Evolutionary conservation across 2,329 filamentous ascomycete species (phyloP), one percentile per base, ranked within the genome.

Genomic region (Periconia sp.): DNA sequence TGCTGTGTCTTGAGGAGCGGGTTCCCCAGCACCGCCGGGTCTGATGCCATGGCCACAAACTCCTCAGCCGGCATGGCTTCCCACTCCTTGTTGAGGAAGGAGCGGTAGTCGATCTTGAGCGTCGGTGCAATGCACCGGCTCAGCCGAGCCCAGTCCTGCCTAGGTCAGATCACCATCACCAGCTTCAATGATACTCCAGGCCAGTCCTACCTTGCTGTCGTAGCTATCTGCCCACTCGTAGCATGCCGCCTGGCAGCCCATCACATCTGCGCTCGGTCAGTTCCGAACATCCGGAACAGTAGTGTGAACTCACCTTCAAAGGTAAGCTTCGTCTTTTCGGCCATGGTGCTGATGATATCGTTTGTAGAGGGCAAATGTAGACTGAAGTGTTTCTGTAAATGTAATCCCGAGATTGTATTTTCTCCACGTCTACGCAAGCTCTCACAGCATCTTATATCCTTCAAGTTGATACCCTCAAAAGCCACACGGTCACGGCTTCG

Each of bases 171-270:
- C 35, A 50, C 43, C n/a, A 26, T 11, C 28, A 16, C 21, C 18
- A 30, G 16, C 24, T n/a, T 25, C 22, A 11, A 34, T 28, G n/a
- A n/a, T 9, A 4, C 34, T 6, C n/a, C 24, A 3, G 22, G 24
- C 12, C 10, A 15, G 10, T 41, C 52, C 25, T 46, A 70, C 71
- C 69, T 86, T 86, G 65, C 77, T 78, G 66, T 85, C 82, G 68
- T 85, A 85, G 72, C 78, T 82, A 65, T 84, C 82, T 43, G 80
- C 82, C 83, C 83, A 86, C 59, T 84, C 79, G 66, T 80, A 84
- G 55, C 75, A 71, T 24, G 75, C 72, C 36, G 75, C 64, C 46
- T 71, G 73, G 59, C 76, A 70, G 36, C 77, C 77, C 61, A 79
- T 73, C 54, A 75, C 76, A 58, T 82, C 78, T 68, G 24, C 21